Evolutionary conservation across 768 basidiomycete genomes (phyloP).

Genomic region (Cystofilobasidium ferigula): DNA sequence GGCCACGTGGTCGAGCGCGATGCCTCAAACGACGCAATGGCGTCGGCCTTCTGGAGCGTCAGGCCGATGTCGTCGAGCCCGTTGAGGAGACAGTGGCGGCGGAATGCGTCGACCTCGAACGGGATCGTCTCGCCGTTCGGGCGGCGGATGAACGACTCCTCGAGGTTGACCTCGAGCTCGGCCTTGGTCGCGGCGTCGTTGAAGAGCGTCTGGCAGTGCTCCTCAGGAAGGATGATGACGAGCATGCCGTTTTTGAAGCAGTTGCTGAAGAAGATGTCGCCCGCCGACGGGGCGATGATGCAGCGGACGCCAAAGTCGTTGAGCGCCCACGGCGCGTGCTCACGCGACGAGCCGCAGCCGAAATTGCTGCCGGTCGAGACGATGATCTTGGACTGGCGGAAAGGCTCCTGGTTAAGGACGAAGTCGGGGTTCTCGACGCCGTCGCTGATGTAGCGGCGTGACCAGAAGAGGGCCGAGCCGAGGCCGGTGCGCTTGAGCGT

Average conservation of each 20-base stretch:
- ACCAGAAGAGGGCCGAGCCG: constrained; percentile 68
- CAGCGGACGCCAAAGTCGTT: constrained; percentile 84
- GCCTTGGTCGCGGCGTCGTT: constrained; percentile 64
- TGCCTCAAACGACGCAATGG: constrained; percentile 71
- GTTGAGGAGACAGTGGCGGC: constrained; percentile 84
- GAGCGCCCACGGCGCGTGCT: constrained; percentile 66
- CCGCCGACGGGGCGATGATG: constrained; percentile 77
- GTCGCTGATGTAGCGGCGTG: constrained; percentile 63
- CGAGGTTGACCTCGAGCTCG: constrained; percentile 73
- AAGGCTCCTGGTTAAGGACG: constrained; percentile 68
- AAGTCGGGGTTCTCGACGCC: constrained; percentile 68
- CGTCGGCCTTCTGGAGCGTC: constrained; percentile 65
- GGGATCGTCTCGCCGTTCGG: constrained; percentile 59
- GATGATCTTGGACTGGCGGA: constrained; percentile 62
- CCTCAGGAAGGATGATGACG: constrained; percentile 58
- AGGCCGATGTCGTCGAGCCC: constrained; percentile 84
- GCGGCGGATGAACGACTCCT: constrained; percentile 60
- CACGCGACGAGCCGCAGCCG: constrained; percentile 79
- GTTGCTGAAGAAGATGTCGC: constrained; percentile 72
- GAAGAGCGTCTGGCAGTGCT: constrained; percentile 59
- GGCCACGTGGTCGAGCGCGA: constrained; percentile 71
- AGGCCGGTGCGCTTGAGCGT: constrained; percentile 82
- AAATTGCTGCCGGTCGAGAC: constrained; percentile 81
- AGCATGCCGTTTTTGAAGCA: constrained; percentile 91
- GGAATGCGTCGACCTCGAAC: constrained; percentile 80